Evolutionary conservation across 768 basidiomycete species (phyloP).

Genomic region (Scleroderma citrinum): DNA sequence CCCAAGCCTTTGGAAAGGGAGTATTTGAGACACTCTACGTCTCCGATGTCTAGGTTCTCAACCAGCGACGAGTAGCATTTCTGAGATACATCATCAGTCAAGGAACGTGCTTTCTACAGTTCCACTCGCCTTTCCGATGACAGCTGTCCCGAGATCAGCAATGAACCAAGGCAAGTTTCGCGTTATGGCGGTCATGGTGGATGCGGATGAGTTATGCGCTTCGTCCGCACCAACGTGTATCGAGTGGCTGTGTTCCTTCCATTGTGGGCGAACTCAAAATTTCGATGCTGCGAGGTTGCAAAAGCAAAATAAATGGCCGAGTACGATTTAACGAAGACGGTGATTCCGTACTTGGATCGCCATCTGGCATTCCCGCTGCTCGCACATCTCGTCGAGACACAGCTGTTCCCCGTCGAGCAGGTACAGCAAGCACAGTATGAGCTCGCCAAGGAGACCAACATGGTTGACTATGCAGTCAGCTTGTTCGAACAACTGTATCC

Average conservation of each 20-base stretch:
- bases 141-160: conserved; percentile 70
- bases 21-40: conserved; percentile 85
- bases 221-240: conserved; percentile 4
- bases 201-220: not conserved
- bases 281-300: conserved; percentile 5
- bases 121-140: conserved; percentile 68
- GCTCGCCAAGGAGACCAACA: conserved; percentile 94
- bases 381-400: conserved; percentile 73
- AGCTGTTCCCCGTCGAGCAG: conserved; percentile 72
- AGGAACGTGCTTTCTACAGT: too few relatives aligned
- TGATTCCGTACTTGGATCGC: conserved; percentile 90
- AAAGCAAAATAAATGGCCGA: conserved; percentile 58
- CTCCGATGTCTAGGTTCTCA: conserved; percentile 71
- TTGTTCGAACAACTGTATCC: conserved; percentile 78
- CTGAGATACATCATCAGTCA: conserved; percentile 31
- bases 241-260: conserved; percentile 20
- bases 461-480: conserved; percentile 89
- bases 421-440: conserved; percentile 93
- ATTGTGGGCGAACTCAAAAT: conserved; percentile 8
- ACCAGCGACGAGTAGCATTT: conserved; percentile 89
- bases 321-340: conserved; percentile 84
- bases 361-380: conserved; percentile 93
- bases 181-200: conserved; percentile 69
- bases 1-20: conserved; percentile 90
- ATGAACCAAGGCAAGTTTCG: conserved; percentile 83